phyloP scores from a whole-genome alignment of 495 filamentous ascomycete genomes.

The Xylaria bambusicola region DNA sequence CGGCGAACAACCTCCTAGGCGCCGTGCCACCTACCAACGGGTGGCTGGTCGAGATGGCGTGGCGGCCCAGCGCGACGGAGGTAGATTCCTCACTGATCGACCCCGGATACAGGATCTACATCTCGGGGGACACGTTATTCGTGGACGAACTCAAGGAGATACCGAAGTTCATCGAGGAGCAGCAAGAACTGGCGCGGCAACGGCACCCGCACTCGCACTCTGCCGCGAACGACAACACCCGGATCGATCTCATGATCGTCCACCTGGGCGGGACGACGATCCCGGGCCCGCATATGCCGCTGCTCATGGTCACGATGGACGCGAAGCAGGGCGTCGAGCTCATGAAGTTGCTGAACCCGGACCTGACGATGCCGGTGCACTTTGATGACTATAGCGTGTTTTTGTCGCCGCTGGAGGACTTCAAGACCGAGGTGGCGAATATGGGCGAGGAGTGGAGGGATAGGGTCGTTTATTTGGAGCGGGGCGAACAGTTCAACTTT shows the following conservation, averaged over 20 bases:
- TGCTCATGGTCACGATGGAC: conserved; percentile 76
- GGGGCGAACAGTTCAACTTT: conserved; percentile 61
- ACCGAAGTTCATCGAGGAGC: conserved; percentile 40
- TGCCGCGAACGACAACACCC: conserved; percentile 11
- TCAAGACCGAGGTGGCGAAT: conserved; percentile 55
- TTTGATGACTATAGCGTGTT: conserved; percentile 71
- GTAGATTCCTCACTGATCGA: conserved; percentile 35
- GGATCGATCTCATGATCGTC: conserved; percentile 69
- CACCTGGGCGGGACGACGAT: conserved; percentile 70
- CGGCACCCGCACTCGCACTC: neutral
- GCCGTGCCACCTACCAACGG: conserved; percentile 73
- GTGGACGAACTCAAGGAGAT: conserved; percentile 65
- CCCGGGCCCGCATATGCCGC: conserved; percentile 55
- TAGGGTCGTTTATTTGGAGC: conserved; percentile 63
- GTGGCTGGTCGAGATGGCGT: conserved; percentile 70
- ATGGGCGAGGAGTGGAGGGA: conserved; percentile 47
- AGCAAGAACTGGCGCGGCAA: conserved; percentile 31
- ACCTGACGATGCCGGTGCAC: conserved; percentile 69
- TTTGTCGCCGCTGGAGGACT: conserved; percentile 60
- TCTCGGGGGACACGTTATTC: conserved; percentile 71
- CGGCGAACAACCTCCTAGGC: conserved; percentile 57
- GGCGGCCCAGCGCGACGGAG: conserved; percentile 19
- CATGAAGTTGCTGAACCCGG: conserved; percentile 61
- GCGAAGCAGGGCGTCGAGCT: conserved; percentile 62
- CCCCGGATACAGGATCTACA: conserved; percentile 66